Conservation (phyloP, 148 eudicot genomes). For the Limonium bicolor region DNA sequence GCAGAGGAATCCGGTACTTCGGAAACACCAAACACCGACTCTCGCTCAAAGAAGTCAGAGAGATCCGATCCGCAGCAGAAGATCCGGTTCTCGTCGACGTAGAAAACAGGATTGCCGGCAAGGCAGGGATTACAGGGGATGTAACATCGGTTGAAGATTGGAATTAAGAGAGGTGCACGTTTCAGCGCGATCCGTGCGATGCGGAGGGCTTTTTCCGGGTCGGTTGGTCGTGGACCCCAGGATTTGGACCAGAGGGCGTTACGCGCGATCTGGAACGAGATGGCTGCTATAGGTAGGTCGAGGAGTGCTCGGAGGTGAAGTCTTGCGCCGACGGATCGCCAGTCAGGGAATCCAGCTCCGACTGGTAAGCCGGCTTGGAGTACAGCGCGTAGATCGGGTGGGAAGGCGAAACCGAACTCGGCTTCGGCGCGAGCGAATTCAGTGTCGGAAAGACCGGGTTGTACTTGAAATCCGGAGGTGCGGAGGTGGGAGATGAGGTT, state of each 20-base stretch:
- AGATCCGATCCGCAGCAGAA: slow-evolving; percentile 77
- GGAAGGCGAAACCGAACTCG: slow-evolving; percentile 76
- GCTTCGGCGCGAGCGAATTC: slow-evolving; percentile 72
- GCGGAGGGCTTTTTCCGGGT: slow-evolving; percentile 57
- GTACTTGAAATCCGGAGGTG: slow-evolving; percentile 35
- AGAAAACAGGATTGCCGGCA: slow-evolving; percentile 85
- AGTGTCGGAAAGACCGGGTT: slow-evolving; percentile 54
- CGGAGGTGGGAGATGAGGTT: slow-evolving; percentile 47
- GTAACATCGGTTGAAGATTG: slow-evolving; percentile 71
- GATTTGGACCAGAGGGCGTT: slow-evolving; percentile 59
- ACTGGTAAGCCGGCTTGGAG: slow-evolving; percentile 58
- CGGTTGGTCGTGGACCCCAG: slow-evolving; percentile 61
- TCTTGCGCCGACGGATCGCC: slow-evolving; percentile 42
- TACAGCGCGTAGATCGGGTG: slow-evolving; percentile 67
- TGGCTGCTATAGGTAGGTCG: slow-evolving; percentile 64
- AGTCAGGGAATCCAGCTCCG: slow-evolving; percentile 86
- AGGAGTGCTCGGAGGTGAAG: slow-evolving; percentile 49
- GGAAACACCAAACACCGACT: slow-evolving; percentile 12
- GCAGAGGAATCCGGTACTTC: slow-evolving; percentile 4
- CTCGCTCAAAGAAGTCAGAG: slow-evolving; percentile 67
- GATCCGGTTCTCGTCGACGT: slow-evolving; percentile 64
- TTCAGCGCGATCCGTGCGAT: slow-evolving; percentile 47
- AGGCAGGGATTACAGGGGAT: slow-evolving; percentile 70
- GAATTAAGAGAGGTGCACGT: slow-evolving; percentile 67
- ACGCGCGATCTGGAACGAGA: slow-evolving; percentile 59